Conservation (phyloP, 2,329 filamentous ascomycete genomes). For the Corniculantispora saksenae region DNA sequence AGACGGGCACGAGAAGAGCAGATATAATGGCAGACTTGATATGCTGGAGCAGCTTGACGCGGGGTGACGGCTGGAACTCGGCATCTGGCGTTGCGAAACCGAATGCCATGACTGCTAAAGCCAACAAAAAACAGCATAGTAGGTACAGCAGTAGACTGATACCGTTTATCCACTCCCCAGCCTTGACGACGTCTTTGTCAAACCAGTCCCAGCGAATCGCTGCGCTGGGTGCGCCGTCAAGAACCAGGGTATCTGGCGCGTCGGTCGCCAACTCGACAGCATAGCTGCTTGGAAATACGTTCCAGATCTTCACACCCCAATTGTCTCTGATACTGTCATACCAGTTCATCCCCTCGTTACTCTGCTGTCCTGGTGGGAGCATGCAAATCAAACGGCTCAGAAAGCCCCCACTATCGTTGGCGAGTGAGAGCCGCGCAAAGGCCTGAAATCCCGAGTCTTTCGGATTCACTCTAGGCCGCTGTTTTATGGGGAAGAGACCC, state of each 20-base stretch:
- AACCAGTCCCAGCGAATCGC: slow-evolving; percentile 43
- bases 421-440: slow-evolving; percentile 47
- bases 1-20: not conserved
- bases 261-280: slow-evolving; percentile 38
- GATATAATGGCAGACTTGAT: no score
- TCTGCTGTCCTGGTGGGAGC: slow-evolving; percentile 29
- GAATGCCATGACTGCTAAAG: no score
- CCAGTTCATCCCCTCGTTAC: no score
- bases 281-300: slow-evolving; percentile 43
- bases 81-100: no score
- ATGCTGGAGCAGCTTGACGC: no score
- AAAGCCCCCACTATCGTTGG: slow-evolving; percentile 45
- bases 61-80: no score
- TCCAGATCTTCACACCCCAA: slow-evolving; percentile 44
- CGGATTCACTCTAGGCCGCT: slow-evolving; percentile 39
- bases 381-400: slow-evolving; percentile 48
- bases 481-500: slow-evolving; percentile 40
- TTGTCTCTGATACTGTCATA: slow-evolving; percentile 39
- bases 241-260: slow-evolving; percentile 41
- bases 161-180: no score
- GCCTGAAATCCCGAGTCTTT: slow-evolving; percentile 47
- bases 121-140: no score
- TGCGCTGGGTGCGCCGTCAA: slow-evolving; percentile 35
- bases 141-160: not conserved
- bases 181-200: not conserved